Evolutionary conservation across 2,329 filamentous ascomycete species (phyloP), one percentile per base, ranked within the genome.

Genomic region (Epichloe bromicola): DNA sequence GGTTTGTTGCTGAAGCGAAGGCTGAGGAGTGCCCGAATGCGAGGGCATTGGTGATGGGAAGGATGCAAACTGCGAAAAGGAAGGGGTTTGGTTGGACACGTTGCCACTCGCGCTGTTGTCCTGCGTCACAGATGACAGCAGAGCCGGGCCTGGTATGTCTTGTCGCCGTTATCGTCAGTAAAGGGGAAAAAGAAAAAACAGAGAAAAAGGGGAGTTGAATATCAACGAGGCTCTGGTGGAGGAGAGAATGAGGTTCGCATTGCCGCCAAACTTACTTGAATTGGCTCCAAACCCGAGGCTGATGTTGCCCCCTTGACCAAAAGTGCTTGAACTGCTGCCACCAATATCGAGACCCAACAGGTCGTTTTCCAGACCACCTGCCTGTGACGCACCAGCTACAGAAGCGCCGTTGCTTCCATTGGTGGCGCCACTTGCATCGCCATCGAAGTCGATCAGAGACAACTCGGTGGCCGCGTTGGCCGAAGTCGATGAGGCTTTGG

Each of bases 401-500:
- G 65, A 60, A 44, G 63, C 56, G 7, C 71, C 65, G 34, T 71
- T 68, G 43, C 72, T 65, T 26, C 74, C 71, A 51, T 72, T 73
- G 40, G 76, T 70, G 39, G 83, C 81, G 15, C 80, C 58, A 7
- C 43, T n/a, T 8, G 82, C 62, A 45, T 82, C 78, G 4, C 67
- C 83, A 54, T 85, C 87, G 61, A 98, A 90, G 64, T 98, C 93
- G 61, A 98, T 98, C 56, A 98, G 71, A 5, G 93, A 97, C 20
- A 96, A 70, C 66, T 96, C 90, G 60, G 88, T 76, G 4, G 71
- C 69, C 7, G 75, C 68, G 11, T 56, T 60, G 8, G 57, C 53
- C 14, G 59, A 19, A 34, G 7, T 84, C 79, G 70, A 83, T 79
- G 58, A 76, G 73, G 45, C 84, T 74, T 39, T 30, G 11, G 37